Evolutionary conservation across 345 rosid genomes (phyloP).

Genomic region (Melaleuca alternifolia): DNA sequence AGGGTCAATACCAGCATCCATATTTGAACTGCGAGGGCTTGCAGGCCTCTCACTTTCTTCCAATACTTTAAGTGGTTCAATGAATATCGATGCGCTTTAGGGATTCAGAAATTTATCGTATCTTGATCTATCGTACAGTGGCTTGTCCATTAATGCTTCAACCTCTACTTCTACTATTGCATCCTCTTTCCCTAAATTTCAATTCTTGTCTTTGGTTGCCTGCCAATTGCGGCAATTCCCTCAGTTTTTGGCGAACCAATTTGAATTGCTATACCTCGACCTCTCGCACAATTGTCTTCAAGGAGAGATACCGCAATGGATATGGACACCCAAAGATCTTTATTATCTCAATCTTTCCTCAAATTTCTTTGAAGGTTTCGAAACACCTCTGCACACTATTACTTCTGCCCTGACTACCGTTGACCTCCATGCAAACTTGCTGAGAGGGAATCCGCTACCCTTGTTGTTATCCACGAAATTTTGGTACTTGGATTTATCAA

Average conservation of each 20-base stretch:
- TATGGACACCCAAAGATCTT: conserved; percentile 11
- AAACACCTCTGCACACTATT: not conserved
- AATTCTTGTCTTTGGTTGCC: conserved; percentile 23
- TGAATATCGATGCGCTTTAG: conserved; percentile 7
- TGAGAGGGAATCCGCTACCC: too few relatives aligned
- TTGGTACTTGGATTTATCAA: conserved; percentile 7
- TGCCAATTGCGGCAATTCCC: conserved; percentile 28
- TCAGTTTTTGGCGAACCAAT: conserved; percentile 12
- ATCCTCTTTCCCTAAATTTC: conserved; percentile 3
- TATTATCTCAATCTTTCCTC: conserved; percentile 16
- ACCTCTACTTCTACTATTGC: not conserved
- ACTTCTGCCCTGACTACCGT: too few relatives aligned
- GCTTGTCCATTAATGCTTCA: conserved; percentile 8
- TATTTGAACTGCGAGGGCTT: conserved; percentile 13
- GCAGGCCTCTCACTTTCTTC: conserved; percentile 11
- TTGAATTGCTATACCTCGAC: conserved; percentile 5
- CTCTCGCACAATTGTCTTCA: conserved; percentile 35
- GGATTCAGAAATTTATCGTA: conserved; percentile 5
- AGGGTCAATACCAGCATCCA: conserved; percentile 11
- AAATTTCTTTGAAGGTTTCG: conserved; percentile 5
- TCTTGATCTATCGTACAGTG: conserved; percentile 34
- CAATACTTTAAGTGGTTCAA: conserved; percentile 31
- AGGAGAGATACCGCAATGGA: conserved; percentile 33
- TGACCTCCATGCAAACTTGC: conserved; percentile 3
- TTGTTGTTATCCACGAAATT: not conserved